Conservation (phyloP, 164 flowering plant species). For the Aristolochia fimbriata region DNA sequence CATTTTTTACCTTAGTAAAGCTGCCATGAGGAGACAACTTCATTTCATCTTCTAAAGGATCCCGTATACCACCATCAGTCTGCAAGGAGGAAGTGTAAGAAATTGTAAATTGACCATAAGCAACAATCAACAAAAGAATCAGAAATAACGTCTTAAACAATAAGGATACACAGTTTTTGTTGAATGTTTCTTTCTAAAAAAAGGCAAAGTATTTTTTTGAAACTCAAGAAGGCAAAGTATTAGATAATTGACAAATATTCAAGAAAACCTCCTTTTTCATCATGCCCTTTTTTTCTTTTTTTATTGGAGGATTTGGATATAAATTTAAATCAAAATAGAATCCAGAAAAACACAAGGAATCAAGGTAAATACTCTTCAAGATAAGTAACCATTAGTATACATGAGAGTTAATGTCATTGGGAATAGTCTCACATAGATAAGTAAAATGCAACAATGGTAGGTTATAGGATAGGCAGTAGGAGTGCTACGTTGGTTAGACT, state of each 20-base stretch:
- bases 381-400: too few relatives aligned
- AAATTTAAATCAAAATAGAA: too few relatives aligned
- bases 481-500: too few relatives aligned
- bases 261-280: not conserved
- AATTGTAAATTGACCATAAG: not conserved
- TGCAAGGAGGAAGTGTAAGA: constrained; percentile 12
- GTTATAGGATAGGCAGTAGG: too few relatives aligned
- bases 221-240: too few relatives aligned
- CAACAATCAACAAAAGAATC: not conserved
- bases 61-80: constrained; percentile 62
- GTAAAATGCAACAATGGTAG: too few relatives aligned
- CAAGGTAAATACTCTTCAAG: too few relatives aligned
- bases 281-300: not conserved
- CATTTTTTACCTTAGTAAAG: constrained; percentile 52
- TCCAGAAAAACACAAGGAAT: too few relatives aligned
- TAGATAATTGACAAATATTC: not conserved
- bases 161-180: not conserved
- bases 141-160: not conserved
- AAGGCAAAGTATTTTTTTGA: too few relatives aligned
- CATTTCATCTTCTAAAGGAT: constrained; percentile 39
- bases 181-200: not conserved
- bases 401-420: too few relatives aligned
- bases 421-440: too few relatives aligned
- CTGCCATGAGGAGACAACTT: constrained; percentile 50
- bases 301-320: too few relatives aligned